Percentiles rank a stretch among this genome's conserved stretches.
phyloP scores from a whole-genome alignment of 805 yeast species.

The Sugiyamaella valdiviana region DNA sequence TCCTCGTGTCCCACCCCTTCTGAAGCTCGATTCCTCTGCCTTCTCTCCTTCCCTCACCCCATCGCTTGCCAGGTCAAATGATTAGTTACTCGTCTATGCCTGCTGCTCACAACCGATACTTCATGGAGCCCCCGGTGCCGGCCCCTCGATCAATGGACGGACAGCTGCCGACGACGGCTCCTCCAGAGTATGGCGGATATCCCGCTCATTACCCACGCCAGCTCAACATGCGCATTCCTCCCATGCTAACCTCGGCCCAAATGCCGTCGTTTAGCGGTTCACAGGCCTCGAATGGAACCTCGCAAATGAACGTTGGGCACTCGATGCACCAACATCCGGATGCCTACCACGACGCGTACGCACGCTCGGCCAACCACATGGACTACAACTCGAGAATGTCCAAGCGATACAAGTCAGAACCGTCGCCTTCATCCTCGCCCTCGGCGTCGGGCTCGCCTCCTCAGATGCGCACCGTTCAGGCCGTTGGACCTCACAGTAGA shows the following conservation, averaged over 20 bases:
- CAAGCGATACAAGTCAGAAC: neutral
- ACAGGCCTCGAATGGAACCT: neutral
- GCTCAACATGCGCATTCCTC: neutral
- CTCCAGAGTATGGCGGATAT: neutral
- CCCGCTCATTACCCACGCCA: neutral
- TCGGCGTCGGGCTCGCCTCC: neutral
- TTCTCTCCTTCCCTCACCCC: neutral
- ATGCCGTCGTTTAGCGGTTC: neutral
- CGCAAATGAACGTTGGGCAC: neutral
- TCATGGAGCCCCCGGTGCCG: neutral
- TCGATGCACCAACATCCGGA: neutral
- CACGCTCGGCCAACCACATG: neutral
- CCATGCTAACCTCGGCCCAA: neutral
- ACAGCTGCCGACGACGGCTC: neutral
- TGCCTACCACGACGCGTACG: neutral
- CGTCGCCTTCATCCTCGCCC: conserved; percentile 1
- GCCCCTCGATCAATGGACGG: neutral
- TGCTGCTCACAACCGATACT: neutral
- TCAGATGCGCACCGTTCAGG: neutral
- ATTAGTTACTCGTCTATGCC: neutral
- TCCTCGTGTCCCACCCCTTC: neutral
- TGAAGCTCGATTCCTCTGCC: too few relatives aligned
- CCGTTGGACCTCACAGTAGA: neutral
- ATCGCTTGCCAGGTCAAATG: too few relatives aligned
- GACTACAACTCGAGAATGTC: neutral